Conservation (phyloP, 306 rosid species). For the Spatholobus suberectus region DNA sequence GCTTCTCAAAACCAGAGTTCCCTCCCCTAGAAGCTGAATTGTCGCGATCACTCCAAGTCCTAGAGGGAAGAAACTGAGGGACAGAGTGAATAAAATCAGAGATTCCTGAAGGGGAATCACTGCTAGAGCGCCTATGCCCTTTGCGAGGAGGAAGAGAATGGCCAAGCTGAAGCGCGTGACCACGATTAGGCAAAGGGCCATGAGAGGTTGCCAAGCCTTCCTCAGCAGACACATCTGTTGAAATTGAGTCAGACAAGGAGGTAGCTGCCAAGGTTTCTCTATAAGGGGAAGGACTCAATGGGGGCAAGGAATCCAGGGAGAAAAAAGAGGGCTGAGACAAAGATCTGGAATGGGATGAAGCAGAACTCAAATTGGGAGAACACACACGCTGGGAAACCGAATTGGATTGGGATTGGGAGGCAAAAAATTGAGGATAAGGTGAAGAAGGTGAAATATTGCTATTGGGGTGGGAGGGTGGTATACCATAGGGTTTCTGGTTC, state of each 20-base stretch:
- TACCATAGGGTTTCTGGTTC: constrained; percentile 60
- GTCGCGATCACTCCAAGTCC: constrained; percentile 37
- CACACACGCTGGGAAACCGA: constrained; percentile 49
- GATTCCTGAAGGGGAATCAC: constrained; percentile 78
- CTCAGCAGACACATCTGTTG: constrained; percentile 61
- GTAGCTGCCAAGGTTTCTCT: constrained; percentile 18
- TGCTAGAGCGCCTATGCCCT: constrained; percentile 81
- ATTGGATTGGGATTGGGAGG: constrained; percentile 34
- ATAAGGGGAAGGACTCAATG: constrained; percentile 36
- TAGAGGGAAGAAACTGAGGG: constrained; percentile 57
- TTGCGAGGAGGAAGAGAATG: constrained; percentile 79
- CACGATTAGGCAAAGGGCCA: constrained; percentile 50
- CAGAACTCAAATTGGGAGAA: constrained; percentile 58
- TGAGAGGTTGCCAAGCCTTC: constrained; percentile 60
- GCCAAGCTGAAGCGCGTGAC: constrained; percentile 54
- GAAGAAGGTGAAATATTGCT: constrained; percentile 41
- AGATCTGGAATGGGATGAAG: constrained; percentile 70
- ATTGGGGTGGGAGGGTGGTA: constrained; percentile 67
- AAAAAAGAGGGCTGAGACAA: constrained; percentile 73
- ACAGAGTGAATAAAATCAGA: constrained; percentile 60
- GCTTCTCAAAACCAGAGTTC: constrained; percentile 52
- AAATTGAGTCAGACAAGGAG: constrained; percentile 51
- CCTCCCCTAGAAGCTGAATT: constrained; percentile 52
- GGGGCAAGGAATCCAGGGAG: constrained; percentile 70
- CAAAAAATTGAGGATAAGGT: constrained; percentile 49